These are phyloP conservation scores for Cenchrus fungigraminus DNA, from an alignment of 176 grass and related monocot species.

Conservation along the genomic window DNA sequence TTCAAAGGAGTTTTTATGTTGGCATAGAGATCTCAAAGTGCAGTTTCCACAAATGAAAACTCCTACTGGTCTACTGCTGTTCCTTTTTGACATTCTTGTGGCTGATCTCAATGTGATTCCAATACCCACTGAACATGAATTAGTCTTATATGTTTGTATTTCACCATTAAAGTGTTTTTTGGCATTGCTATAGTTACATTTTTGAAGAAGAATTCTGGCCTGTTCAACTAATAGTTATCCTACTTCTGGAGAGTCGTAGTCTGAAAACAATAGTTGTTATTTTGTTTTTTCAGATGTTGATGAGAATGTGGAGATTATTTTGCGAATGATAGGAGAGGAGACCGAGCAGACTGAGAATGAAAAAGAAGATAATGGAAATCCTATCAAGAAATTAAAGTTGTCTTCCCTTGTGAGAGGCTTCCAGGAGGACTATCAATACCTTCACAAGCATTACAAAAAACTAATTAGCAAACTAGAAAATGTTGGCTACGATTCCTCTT, in stretches of 20 bases:
- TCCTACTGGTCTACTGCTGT: not conserved
- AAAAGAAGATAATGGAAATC: slow-evolving; percentile 48
- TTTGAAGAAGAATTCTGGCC: slow-evolving; percentile 12
- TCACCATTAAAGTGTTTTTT: slow-evolving; percentile 1
- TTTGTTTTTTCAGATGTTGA: slow-evolving; percentile 63
- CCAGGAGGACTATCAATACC: slow-evolving; percentile 70
- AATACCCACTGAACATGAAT: not conserved
- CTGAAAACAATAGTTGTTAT: slow-evolving; percentile 15
- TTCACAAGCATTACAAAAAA: slow-evolving; percentile 73
- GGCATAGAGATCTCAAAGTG: not conserved
- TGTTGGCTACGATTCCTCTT: slow-evolving; percentile 57
- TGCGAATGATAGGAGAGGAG: slow-evolving; percentile 65
- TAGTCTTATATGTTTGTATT: not conserved
- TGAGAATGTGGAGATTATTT: slow-evolving; percentile 77
- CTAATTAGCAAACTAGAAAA: slow-evolving; percentile 76
- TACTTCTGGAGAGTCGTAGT: slow-evolving; percentile 5
- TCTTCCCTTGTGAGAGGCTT: slow-evolving; percentile 84
- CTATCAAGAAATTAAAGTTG: slow-evolving; percentile 64
- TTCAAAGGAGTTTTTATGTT: slow-evolving; percentile 11
- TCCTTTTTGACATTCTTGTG: not conserved
- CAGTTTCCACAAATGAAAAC: not conserved
- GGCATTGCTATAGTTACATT: slow-evolving; percentile 13
- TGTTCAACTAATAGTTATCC: not conserved
- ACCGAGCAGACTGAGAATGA: slow-evolving; percentile 43
- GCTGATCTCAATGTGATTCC: not conserved